Conservation (phyloP, 1,284 basidiomycete genomes). For the Austroboletus novae-zelandiae region DNA sequence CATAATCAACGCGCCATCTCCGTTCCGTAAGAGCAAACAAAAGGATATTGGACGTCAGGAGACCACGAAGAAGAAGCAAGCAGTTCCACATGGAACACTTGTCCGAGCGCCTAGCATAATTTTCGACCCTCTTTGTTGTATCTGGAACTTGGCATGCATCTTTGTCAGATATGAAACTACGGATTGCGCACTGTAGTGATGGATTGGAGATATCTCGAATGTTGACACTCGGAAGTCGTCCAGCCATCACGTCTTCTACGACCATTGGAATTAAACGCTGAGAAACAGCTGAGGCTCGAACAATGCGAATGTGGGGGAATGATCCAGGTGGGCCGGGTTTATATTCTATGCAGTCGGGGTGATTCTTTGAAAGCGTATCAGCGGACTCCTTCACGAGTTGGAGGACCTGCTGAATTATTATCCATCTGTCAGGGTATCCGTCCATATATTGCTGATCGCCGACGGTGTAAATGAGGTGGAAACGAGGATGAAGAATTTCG, state of each 20-base stretch:
- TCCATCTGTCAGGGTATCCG: not conserved
- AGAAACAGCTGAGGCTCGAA: too few species aligned
- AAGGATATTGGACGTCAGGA: constrained; percentile 41
- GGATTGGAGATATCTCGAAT: constrained; percentile 12
- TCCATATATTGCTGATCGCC: not conserved
- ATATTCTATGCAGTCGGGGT: not conserved
- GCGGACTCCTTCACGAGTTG: not conserved
- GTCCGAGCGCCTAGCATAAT: constrained; percentile 4
- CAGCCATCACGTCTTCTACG: constrained; percentile 26
- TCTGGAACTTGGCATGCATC: not conserved
- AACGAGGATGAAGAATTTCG: not conserved
- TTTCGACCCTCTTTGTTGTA: constrained; percentile 2
- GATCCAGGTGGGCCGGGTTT: not conserved
- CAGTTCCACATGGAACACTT: constrained; percentile 24
- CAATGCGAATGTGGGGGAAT: not conserved
- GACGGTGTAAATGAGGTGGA: not conserved
- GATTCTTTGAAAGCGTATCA: not conserved
- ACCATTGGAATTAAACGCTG: constrained; percentile 18
- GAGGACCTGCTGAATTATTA: not conserved
- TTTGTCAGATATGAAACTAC: constrained; percentile 21
- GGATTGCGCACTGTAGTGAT: constrained; percentile 8
- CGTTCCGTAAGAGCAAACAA: constrained; percentile 29
- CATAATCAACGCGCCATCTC: constrained; percentile 40
- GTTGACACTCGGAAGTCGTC: constrained; percentile 12
- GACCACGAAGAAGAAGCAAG: constrained; percentile 43